Percentiles rank a stretch among this genome's conserved stretches.
Conservation (phyloP, 2,329 filamentous ascomycete species). For the Paecilomyces fulvus region DNA sequence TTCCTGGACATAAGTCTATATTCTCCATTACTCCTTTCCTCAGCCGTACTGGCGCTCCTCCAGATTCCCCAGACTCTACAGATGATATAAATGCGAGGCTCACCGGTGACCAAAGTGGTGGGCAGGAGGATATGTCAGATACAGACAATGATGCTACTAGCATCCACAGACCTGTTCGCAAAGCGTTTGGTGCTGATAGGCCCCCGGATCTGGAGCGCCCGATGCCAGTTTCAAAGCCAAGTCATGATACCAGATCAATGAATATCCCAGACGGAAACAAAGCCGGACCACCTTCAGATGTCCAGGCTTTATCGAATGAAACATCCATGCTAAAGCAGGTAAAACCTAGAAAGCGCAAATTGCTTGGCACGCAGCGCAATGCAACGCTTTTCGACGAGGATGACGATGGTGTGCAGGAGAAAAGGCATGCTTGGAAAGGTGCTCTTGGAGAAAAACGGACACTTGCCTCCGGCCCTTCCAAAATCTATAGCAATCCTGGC, state of each 20-base stretch:
- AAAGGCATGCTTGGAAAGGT: constrained; percentile 19
- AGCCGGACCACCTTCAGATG: constrained; percentile 23
- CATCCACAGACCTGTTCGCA: neutral
- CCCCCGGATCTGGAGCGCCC: neutral
- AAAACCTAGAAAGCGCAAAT: constrained; percentile 63
- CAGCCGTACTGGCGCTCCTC: constrained; percentile 59
- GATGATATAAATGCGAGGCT: constrained; percentile 17
- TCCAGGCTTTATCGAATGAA: constrained; percentile 12
- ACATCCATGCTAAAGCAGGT: constrained; percentile 19
- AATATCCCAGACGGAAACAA: constrained; percentile 1
- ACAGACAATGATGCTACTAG: neutral
- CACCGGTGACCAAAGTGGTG: neutral
- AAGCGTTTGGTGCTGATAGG: neutral
- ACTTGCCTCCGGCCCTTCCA: constrained; percentile 9
- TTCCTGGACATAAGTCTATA: constrained; percentile 74
- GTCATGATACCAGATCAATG: neutral
- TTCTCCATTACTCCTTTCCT: constrained; percentile 95
- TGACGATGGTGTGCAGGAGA: constrained; percentile 41
- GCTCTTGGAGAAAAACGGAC: constrained; percentile 14
- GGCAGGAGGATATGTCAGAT: neutral
- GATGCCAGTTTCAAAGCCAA: neutral
- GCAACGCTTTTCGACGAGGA: constrained; percentile 64
- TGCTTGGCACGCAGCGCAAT: constrained; percentile 54
- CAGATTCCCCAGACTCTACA: constrained; percentile 22
- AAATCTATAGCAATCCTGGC: constrained; percentile 7